Evolutionary conservation across 768 basidiomycete species (phyloP).

Genomic region (Cystofilobasidium macerans): DNA sequence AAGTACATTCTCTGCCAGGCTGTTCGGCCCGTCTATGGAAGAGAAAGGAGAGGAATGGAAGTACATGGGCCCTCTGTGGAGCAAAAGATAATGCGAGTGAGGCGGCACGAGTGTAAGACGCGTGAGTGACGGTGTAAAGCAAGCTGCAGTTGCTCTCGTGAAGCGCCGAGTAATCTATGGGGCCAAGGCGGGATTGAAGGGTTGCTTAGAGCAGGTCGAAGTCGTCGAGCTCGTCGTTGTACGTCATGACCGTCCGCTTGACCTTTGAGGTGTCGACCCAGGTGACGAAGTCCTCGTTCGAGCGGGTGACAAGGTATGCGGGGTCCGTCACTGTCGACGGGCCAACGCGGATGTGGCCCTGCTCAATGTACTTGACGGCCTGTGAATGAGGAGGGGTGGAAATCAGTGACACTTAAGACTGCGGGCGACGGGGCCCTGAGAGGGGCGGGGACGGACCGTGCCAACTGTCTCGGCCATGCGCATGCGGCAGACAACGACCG

Average conservation of each 20-base stretch:
- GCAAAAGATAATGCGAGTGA: no score
- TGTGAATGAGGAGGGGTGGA: conserved; percentile 36
- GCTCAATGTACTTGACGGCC: conserved; percentile 96
- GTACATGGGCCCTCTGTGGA: no score
- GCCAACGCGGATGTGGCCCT: conserved; percentile 93
- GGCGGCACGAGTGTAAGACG: no score
- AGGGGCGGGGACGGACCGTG: conserved; percentile 51
- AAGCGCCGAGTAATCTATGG: no score
- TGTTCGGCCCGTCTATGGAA: no score
- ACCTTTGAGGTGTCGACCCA: conserved; percentile 98
- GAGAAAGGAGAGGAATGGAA: no score
- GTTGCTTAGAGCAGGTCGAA: background rate
- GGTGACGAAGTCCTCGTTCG: conserved; percentile 98
- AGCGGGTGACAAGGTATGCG: conserved; percentile 87
- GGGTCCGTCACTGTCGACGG: conserved; percentile 94
- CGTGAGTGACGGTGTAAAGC: no score
- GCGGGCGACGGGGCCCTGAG: conserved; percentile 5
- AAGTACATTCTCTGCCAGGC: no score
- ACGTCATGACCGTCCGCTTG: conserved; percentile 86
- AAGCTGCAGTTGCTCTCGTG: no score
- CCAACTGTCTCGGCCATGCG: conserved; percentile 96
- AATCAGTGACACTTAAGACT: background rate
- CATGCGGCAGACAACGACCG: conserved; percentile 79
- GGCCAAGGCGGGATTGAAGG: no score
- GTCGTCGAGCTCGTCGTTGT: conserved; percentile 64